phyloP scores from a whole-genome alignment of 441 rosid genomes.

The Euphorbia celastroides region DNA sequence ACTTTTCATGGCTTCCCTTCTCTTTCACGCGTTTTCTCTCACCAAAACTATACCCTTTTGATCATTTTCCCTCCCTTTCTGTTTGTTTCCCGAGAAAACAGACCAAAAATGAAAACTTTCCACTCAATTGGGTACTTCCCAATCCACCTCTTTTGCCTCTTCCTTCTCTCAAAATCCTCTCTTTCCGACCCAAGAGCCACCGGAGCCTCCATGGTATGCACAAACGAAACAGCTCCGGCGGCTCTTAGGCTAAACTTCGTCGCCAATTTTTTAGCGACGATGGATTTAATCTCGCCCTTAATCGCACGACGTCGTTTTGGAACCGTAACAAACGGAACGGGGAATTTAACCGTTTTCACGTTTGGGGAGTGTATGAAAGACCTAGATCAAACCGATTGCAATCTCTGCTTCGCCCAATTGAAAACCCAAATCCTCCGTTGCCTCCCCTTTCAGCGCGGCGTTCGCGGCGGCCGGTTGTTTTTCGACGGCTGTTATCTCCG shows the following conservation, averaged over 20 bases:
- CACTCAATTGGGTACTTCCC: not conserved
- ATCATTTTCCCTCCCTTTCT: not conserved
- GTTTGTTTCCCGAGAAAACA: not conserved
- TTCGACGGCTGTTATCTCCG: constrained; percentile 69
- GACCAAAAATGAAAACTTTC: not conserved
- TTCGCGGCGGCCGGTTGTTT: constrained; percentile 64
- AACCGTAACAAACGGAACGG: constrained; percentile 36
- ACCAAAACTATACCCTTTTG: not conserved
- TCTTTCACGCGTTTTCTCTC: not conserved
- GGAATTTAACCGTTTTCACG: constrained; percentile 48
- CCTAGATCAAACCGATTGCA: constrained; percentile 57
- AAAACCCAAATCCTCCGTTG: constrained; percentile 62
- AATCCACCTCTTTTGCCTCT: constrained; percentile 10
- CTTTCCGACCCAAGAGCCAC: constrained; percentile 70
- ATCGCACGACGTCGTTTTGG: constrained; percentile 41
- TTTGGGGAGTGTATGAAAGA: constrained; percentile 83
- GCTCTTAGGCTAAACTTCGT: constrained; percentile 37
- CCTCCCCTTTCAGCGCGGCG: constrained; percentile 57
- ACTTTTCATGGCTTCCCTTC: not conserved
- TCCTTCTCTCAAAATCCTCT: constrained; percentile 23
- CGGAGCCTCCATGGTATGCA: constrained; percentile 44
- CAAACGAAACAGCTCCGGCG: constrained; percentile 43
- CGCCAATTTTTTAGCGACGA: constrained; percentile 43
- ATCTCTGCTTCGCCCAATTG: constrained; percentile 71
- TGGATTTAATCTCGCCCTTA: constrained; percentile 41